Conservation (phyloP, 129 eudicot genomes). For the Helianthus annuus region HanXRQr2.0-SUNRISE NC_035447.2:84862729-84863228, state of each 20-base stretch:
- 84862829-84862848: constrained; percentile 50
- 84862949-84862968: constrained; percentile 42
- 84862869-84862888: constrained; percentile 63
- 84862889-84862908: constrained; percentile 41
- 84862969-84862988: constrained; percentile 25
- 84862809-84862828: constrained; percentile 31
- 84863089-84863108: constrained; percentile 55
- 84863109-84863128: constrained; percentile 65
- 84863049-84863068: constrained; percentile 32
- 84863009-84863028: constrained; percentile 52
- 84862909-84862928: constrained; percentile 43
- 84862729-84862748: constrained; percentile 38
- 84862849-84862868: constrained; percentile 55
- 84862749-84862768: constrained; percentile 39
- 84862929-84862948: constrained; percentile 52
- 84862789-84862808: constrained; percentile 28
- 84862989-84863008: constrained; percentile 41
- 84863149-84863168: constrained; percentile 74
- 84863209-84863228: constrained; percentile 47
- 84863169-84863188: constrained; percentile 57
- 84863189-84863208: constrained; percentile 53
- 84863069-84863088: constrained; percentile 40
- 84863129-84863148: constrained; percentile 72
- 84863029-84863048: constrained; percentile 71
- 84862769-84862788: constrained; percentile 53